Percentiles rank a stretch among this genome's conserved stretches.
These are phyloP conservation scores for Claviceps cyperi DNA, from an alignment of 2,329 filamentous ascomycete species.

Conservation along the genomic window DNA sequence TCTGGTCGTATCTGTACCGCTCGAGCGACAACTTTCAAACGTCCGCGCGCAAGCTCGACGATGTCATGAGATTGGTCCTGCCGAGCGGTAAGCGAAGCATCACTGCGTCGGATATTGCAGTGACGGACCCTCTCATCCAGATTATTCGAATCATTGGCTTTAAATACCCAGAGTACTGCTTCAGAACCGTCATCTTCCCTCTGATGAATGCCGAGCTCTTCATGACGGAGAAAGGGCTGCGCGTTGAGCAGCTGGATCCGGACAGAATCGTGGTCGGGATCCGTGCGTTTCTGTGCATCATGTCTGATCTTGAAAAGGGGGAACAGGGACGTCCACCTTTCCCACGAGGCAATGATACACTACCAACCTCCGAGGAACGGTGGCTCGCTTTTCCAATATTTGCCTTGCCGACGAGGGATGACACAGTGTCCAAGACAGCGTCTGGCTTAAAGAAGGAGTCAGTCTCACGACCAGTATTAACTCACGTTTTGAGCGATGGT, in stretches of 20 bases:
- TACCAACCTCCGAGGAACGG: conserved; percentile 26
- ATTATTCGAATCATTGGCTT: conserved; percentile 90
- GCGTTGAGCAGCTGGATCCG: conserved; percentile 84
- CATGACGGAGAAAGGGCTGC: conserved; percentile 57
- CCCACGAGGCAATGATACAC: conserved; percentile 47
- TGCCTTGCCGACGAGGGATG: conserved; percentile 19
- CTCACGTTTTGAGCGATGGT: conserved; percentile 53
- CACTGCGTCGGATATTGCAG: conserved; percentile 66
- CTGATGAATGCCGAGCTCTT: conserved; percentile 90
- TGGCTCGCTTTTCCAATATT: conserved; percentile 35
- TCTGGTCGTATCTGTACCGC: conserved; percentile 92
- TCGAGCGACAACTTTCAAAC: conserved; percentile 55
- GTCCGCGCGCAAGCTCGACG: conserved; percentile 69
- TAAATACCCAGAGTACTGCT: conserved; percentile 87
- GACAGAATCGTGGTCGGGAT: conserved; percentile 98
- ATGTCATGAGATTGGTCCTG: conserved; percentile 73
- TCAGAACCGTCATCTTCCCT: conserved; percentile 84
- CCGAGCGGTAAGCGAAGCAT: conserved; percentile 68
- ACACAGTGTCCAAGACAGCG: conserved; percentile 12
- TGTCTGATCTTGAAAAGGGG: conserved; percentile 80
- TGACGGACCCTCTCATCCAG: conserved; percentile 82
- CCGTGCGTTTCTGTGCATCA: conserved; percentile 79
- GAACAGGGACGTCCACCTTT: conserved; percentile 69
- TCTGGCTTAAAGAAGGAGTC: conserved; percentile 40
- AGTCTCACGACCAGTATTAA: conserved; percentile 50